Evolutionary conservation across 1,284 basidiomycete genomes (phyloP).

Genomic region (Microbotryum saponariae): DNA sequence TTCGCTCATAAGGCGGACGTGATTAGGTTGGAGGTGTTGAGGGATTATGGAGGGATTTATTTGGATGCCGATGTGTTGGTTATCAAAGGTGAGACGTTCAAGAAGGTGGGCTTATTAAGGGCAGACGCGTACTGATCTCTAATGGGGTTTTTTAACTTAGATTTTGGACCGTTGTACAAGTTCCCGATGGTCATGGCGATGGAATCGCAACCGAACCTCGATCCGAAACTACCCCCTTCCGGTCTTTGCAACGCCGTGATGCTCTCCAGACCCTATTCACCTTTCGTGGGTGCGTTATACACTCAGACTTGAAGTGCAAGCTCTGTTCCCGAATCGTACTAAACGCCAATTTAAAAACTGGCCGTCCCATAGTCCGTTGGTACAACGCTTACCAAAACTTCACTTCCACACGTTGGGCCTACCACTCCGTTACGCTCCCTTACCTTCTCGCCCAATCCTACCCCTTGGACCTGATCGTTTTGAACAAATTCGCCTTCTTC

Average conservation of each 20-base stretch:
- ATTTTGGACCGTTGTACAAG: slow-evolving; percentile 28
- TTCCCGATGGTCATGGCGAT: slow-evolving; percentile 45
- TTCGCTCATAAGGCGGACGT: slow-evolving; percentile 46
- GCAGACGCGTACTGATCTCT: slow-evolving; percentile 35
- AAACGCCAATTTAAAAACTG: no score
- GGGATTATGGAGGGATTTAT: slow-evolving; percentile 46
- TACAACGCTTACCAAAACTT: no score
- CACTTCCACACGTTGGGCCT: not conserved
- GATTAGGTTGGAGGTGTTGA: slow-evolving; percentile 41
- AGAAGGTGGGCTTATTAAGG: slow-evolving; percentile 26
- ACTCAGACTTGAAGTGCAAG: no score
- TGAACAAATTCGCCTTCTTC: slow-evolving; percentile 46
- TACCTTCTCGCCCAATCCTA: slow-evolving; percentile 40
- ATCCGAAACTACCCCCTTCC: slow-evolving; percentile 36
- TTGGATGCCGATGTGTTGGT: slow-evolving; percentile 44
- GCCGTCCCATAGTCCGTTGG: no score
- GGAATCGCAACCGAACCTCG: slow-evolving; percentile 39
- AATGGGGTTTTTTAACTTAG: not conserved
- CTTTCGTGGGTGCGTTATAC: slow-evolving; percentile 41
- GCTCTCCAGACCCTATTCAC: slow-evolving; percentile 41
- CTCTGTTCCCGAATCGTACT: no score
- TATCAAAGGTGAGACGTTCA: slow-evolving; percentile 27
- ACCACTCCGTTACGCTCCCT: not conserved
- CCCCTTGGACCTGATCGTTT: slow-evolving; percentile 45
- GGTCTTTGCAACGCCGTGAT: slow-evolving; percentile 48